Base-by-base conservation (phyloP, 1,284 basidiomycete species). In the Sanghuangporus baumii region DNA sequence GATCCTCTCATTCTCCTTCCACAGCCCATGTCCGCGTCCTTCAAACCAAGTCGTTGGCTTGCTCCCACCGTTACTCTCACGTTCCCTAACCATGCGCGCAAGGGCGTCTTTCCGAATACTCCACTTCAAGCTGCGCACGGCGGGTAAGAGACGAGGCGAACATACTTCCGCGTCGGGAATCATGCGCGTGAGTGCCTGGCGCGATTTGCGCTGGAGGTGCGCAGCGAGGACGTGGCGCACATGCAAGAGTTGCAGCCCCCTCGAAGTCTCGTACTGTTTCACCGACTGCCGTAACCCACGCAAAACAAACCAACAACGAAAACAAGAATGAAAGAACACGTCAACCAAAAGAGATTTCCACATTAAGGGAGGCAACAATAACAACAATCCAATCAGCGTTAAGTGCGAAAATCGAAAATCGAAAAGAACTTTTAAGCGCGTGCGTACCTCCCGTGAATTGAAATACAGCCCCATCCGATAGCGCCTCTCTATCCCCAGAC, bases 381-480 rank as follows among this genome's bases (percentile, higher is more conserved):
- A 23, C 2, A 31, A 18, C 31, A 23, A 37, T n/a, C 18, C 20
- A 48, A 9, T 31, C 26, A 31, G 26, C 26, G 26, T 31, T 31
- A 31, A 31, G 2, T 31, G 26, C 26, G 26, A 31, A 31, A 31
- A n/a, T n/a, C 2, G 5, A 31, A 4, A 2, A 31, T 3, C 3
- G 23, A 31, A 31, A 31, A 31, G 26, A 31, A 31, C 26, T 31
- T 31, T 31, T 31, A 31, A 31, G 26, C 26, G 26, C 26, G 26
- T 16, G 74, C 84, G 69, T 72, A 86, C 88, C 59, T 78, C 77
- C 11, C 78, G 74, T 36, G 86, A 86, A 68, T 84, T 83, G 60
- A 89, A 77, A 69, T 90, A 89, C 37, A 74, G 68, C 23, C 88
- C 88, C 65, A 78, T 76, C 66, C 86, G 79, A 82, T 84, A 87